Conservation (phyloP, 371 early-diverging fungal genomes). For the Mucor lusitanicus region DNA sequence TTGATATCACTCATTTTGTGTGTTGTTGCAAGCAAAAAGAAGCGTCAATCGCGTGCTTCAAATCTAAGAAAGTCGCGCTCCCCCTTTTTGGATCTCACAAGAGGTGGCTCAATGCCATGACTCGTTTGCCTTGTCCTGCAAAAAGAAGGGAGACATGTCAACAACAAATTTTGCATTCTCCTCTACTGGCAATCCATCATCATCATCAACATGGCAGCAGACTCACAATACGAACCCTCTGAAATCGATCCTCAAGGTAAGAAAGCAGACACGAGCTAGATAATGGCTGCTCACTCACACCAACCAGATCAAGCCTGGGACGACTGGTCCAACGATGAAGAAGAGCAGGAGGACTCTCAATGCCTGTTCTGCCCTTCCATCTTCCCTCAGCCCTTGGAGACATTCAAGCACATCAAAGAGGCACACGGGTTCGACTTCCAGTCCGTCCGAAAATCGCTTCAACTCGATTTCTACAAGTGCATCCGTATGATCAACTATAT, state of each 20-base stretch:
- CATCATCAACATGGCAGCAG: too few species aligned
- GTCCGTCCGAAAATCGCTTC: constrained; percentile 44
- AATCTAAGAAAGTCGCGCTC: background rate
- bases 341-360: constrained; percentile 52
- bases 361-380: constrained; percentile 74
- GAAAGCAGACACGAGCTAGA: background rate
- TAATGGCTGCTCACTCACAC: background rate
- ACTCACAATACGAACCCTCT: constrained; percentile 41
- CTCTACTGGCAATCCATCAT: background rate
- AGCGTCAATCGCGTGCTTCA: background rate
- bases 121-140: constrained; percentile 17
- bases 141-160: background rate
- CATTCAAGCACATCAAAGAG: constrained; percentile 68
- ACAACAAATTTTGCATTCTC: constrained; percentile 7
- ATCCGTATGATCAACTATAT: constrained; percentile 88
- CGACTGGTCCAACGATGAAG: constrained; percentile 83
- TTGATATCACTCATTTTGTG: constrained; percentile 7
- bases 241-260: constrained; percentile 46
- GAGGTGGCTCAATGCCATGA: background rate
- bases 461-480: constrained; percentile 83
- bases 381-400: constrained; percentile 47
- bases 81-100: background rate
- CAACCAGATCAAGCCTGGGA: constrained; percentile 56
- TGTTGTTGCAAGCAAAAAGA: background rate
- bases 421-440: constrained; percentile 76